Evolutionary conservation across 169 alveolate genomes (phyloP).

Genomic region (Eimeria tenella): DNA sequence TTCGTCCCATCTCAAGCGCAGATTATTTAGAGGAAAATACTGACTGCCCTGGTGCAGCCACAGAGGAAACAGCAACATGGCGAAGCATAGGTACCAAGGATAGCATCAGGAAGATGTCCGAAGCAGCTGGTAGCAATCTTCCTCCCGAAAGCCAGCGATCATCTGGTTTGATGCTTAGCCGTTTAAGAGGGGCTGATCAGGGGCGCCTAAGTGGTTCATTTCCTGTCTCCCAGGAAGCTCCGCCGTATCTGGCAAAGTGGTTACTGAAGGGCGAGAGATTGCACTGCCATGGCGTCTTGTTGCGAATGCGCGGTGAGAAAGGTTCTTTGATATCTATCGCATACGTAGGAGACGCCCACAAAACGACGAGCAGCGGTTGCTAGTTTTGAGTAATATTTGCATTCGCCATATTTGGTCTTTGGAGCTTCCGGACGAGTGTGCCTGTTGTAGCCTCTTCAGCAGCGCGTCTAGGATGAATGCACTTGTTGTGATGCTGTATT

Average conservation of each 20-base stretch:
- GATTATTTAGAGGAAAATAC: constrained; percentile 5
- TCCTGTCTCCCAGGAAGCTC: not conserved
- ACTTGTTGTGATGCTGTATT: not conserved
- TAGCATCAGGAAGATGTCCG: not conserved
- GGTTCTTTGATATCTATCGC: too few relatives aligned
- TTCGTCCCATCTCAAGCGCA: constrained; percentile 33
- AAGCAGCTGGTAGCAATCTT: not conserved
- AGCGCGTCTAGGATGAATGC: not conserved
- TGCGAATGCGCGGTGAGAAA: constrained; percentile 60
- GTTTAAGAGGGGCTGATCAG: not conserved
- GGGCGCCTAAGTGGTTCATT: not conserved
- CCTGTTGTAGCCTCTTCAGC: not conserved
- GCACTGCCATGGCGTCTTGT: constrained; percentile 52
- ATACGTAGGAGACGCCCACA: too few relatives aligned
- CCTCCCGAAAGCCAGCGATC: not conserved
- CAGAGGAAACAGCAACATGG: not conserved
- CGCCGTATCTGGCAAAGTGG: constrained; percentile 31
- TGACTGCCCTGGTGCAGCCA: not conserved
- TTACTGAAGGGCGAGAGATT: constrained; percentile 48
- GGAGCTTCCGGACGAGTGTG: not conserved
- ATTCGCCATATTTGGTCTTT: too few relatives aligned
- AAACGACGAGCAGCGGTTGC: too few relatives aligned
- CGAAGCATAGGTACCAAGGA: not conserved
- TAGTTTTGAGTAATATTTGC: too few relatives aligned
- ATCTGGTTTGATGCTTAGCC: not conserved